Evolutionary conservation across 2,329 filamentous ascomycete genomes (phyloP).

Genomic region (Cladophialophora exuberans): DNA sequence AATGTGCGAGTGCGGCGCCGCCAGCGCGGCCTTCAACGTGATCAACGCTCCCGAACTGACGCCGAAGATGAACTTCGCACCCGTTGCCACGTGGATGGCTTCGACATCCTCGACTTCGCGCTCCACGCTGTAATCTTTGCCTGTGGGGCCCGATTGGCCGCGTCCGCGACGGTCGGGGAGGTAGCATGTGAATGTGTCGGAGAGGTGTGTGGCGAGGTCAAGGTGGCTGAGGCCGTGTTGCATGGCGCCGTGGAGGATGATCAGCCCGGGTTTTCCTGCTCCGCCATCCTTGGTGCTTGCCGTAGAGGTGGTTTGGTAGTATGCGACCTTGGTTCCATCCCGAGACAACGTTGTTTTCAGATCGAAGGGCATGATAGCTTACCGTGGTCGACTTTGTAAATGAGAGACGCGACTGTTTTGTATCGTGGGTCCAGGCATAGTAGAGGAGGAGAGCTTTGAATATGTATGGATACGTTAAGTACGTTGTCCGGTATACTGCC

Average conservation of each 20-base stretch:
- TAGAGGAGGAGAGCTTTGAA: no score
- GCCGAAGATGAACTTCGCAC: slow-evolving; percentile 19
- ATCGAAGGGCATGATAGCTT: slow-evolving; percentile 6
- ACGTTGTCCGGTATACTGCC: no score
- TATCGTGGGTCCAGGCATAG: background rate
- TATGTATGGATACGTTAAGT: no score
- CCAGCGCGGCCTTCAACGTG: slow-evolving; percentile 14
- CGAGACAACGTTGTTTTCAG: slow-evolving; percentile 9
- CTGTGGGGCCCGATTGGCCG: slow-evolving; percentile 12
- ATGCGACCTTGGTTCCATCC: slow-evolving; percentile 23
- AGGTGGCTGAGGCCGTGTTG: slow-evolving; percentile 20
- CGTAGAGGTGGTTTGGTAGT: slow-evolving; percentile 13
- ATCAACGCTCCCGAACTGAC: slow-evolving; percentile 23
- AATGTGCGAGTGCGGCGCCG: slow-evolving; percentile 13
- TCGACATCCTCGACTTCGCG: slow-evolving; percentile 22
- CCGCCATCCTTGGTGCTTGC: no score
- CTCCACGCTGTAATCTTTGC: slow-evolving; percentile 2
- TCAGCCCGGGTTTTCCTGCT: no score
- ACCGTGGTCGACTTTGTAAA: no score
- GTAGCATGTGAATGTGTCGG: slow-evolving; percentile 18
- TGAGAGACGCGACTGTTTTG: background rate
- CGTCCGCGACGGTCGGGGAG: slow-evolving; percentile 22
- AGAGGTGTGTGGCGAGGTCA: slow-evolving; percentile 14
- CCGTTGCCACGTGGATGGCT: slow-evolving; percentile 14
- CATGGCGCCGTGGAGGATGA: slow-evolving; percentile 21